phyloP scores from a whole-genome alignment of 2,329 filamentous ascomycete species.

The Pseudopithomyces maydicus region DNA sequence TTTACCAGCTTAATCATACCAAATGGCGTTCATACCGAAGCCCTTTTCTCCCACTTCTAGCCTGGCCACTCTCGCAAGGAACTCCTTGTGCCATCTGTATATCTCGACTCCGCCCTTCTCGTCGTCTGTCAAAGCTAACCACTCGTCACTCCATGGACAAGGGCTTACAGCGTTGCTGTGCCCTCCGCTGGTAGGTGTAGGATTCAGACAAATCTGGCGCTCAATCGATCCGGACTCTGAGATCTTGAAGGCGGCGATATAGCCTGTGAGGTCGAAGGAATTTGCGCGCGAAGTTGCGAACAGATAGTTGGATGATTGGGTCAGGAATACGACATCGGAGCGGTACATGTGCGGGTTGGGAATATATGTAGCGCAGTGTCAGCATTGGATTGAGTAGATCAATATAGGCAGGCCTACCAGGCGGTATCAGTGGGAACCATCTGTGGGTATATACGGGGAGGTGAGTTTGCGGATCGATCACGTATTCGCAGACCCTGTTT shows the following conservation, averaged over 20 bases:
- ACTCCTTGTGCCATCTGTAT: slow-evolving; percentile 84
- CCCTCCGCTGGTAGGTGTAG: slow-evolving; percentile 84
- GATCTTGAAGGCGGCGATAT: slow-evolving; percentile 80
- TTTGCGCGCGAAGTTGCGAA: slow-evolving; percentile 87
- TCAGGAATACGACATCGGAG: slow-evolving; percentile 80
- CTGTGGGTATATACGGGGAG: slow-evolving; percentile 79
- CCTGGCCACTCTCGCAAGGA: slow-evolving; percentile 75
- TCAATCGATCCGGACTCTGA: slow-evolving; percentile 72
- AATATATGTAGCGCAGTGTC: slow-evolving; percentile 30
- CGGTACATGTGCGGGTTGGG: slow-evolving; percentile 72
- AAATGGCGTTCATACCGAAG: slow-evolving; percentile 96
- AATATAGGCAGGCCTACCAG: slow-evolving; percentile 58
- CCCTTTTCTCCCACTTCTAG: slow-evolving; percentile 82
- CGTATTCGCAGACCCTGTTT: slow-evolving; percentile 81
- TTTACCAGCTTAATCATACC: slow-evolving; percentile 69
- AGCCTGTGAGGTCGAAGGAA: slow-evolving; percentile 75
- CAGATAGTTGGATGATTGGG: slow-evolving; percentile 72
- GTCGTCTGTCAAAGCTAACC: slow-evolving; percentile 88
- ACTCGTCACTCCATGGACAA: slow-evolving; percentile 84
- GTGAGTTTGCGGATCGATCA: slow-evolving; percentile 74
- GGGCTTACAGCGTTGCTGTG: slow-evolving; percentile 89
- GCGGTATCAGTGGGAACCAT: slow-evolving; percentile 78
- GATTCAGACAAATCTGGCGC: slow-evolving; percentile 78
- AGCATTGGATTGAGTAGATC: neutral
- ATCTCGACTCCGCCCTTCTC: slow-evolving; percentile 87